phyloP scores from a whole-genome alignment of 257 asterid species.

The Solanum paucissectum region DNA sequence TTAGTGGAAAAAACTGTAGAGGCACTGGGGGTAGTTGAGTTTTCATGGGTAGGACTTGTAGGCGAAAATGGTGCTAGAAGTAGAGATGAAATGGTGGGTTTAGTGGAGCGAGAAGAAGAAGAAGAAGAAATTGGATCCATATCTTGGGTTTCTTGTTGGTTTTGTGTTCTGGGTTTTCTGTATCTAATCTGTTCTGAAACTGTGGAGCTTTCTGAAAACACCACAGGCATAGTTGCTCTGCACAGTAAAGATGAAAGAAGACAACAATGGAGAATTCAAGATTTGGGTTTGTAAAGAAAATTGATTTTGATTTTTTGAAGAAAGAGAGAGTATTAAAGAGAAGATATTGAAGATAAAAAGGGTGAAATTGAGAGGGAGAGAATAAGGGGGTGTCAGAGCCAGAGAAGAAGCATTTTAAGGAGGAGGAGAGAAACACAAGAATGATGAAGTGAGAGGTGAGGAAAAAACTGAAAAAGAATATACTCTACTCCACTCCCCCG shows the following conservation, averaged over 20 bases:
- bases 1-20: constrained; percentile 23
- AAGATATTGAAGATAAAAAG: not conserved
- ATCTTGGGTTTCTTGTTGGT: constrained; percentile 14
- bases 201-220: constrained; percentile 22
- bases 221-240: constrained; percentile 13
- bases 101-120: constrained; percentile 35
- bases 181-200: constrained; percentile 30
- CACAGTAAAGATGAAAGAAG: not conserved
- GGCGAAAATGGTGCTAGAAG: constrained; percentile 19
- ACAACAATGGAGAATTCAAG: not conserved
- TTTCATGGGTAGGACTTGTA: constrained; percentile 8
- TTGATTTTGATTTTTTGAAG: not conserved
- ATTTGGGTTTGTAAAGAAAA: not conserved
- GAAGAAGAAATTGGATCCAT: constrained; percentile 36
- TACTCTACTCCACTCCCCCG: not conserved
- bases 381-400: not conserved
- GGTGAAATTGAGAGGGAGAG: not conserved
- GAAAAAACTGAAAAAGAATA: not conserved
- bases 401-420: not conserved
- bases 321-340: not conserved
- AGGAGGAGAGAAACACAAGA: not conserved
- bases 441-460: not conserved
- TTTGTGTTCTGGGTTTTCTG: constrained; percentile 48
- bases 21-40: constrained; percentile 3
- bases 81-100: constrained; percentile 65